Base-by-base conservation (phyloP, 176 grass and related monocot genomes). In the Themeda triandra region DNA sequence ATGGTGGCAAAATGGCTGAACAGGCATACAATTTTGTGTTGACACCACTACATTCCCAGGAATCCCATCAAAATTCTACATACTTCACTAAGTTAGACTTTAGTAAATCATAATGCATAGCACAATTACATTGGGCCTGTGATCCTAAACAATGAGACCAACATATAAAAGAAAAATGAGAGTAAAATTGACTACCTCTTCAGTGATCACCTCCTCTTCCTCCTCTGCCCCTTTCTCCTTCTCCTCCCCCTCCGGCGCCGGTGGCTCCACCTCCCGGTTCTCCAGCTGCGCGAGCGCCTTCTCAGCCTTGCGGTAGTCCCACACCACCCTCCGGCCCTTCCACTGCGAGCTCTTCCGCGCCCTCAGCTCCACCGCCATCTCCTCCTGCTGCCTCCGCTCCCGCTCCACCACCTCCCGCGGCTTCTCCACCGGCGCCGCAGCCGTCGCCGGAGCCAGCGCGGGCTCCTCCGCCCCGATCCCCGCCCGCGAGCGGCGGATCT, bases 161-260 rank as follows among this genome's bases (percentile, higher is more conserved):
- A 69, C 37, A 67, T 24, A 80, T 10, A 79, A 13, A 45, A 83
- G 36, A n/a, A 79, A 10, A 66, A 66, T 31, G 5, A 68, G 33
- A 68, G 33, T 58, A 82, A 53, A 49, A 24, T 67, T 27, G 33
- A 35, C 65, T 71, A 98, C 96, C 93, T 96, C 89, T 89, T 93
- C 91, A 21, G 96, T 96, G 75, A 94, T 95, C 28, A 95, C 87
- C 72, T 91, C 89, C 63, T 88, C 95, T 42, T 93, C 91, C 25
- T 98, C 92, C 24, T 88, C 95, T 49, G 84, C 87, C 35, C 66
- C 78, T 73, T 63, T 84, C 70, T 79, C 85, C 79, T 69, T 83
- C 78, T 76, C 71, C 35, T 92, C 89, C 48, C 79, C 80, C 33
- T 96, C 81, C 0, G 39, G 63, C 25, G 76, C 54, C 17, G 78